Conservation (phyloP, 257 asterid species). For the Nicotiana noctiflora region DNA sequence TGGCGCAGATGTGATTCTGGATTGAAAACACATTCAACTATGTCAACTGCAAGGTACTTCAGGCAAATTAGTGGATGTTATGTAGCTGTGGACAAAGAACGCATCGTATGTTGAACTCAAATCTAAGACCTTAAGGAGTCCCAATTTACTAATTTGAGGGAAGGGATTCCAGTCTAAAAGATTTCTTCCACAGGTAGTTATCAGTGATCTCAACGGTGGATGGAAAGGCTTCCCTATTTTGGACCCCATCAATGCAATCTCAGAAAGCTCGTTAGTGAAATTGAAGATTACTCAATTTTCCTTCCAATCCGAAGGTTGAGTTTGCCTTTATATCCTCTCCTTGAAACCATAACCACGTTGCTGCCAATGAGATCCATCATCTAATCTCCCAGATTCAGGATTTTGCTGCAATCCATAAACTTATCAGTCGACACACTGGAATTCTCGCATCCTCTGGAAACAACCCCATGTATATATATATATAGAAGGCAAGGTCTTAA, state of each 20-base stretch:
- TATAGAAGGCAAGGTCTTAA: slow-evolving; percentile 8
- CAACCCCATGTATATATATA: too few relatives aligned
- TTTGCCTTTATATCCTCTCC: not conserved
- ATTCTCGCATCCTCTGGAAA: not conserved
- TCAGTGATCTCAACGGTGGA: not conserved
- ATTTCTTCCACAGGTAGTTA: not conserved
- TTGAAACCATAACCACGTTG: not conserved
- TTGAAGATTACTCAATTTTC: not conserved
- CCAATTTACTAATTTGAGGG: not conserved
- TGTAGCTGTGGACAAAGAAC: not conserved
- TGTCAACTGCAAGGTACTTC: not conserved
- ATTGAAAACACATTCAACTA: too few relatives aligned
- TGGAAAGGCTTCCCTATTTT: not conserved
- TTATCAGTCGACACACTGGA: not conserved
- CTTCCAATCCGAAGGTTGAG: not conserved
- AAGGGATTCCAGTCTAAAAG: not conserved
- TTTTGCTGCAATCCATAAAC: not conserved
- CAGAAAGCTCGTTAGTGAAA: not conserved
- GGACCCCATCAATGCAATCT: not conserved
- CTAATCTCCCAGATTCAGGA: not conserved
- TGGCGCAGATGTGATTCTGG: not conserved
- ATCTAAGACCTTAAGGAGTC: not conserved
- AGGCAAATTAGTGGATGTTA: not conserved
- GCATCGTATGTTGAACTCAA: not conserved
- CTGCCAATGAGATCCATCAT: slow-evolving; percentile 3